Evolutionary conservation across 225 moss, liverwort and hornwort species (phyloP), one percentile per base, ranked within the genome.

Genomic region (Pseudisothecium myosuroides): DNA sequence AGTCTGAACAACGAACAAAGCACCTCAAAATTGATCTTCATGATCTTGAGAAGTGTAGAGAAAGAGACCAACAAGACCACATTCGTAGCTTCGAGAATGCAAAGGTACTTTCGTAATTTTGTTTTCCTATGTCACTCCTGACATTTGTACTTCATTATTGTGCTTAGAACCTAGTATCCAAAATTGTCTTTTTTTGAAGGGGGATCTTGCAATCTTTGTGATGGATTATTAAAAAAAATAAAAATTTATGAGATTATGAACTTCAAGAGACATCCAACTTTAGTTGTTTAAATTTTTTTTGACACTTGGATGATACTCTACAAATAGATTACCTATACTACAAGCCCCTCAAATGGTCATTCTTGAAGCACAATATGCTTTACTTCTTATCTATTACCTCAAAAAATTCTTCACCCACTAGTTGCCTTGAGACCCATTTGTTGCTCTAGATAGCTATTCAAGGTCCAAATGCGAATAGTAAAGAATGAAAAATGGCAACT

Each of bases 11-110:
- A 92, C 89, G 88, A 62, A 77, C 81, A 11, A 91, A 95, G 84
- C 91, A 90, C 54, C 83, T 94, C 45, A 95, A 90, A 90, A 84
- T 84, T 52, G 94, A 96, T 55, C 88, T 98, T 45, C 92, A 88
- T 49, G 91, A 98, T 69, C 79, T 93, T 58, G 60, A 89, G 15
- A 92, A 88, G 28, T 80, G 89, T 83, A 91, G 88, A 64, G 92
- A 93, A 64, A 93, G 73, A 77, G 93, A 98, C 31, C 90, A 90
- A 37, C 81, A 76, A 22, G 92, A 95, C 59, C 89, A 92, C 86
- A 76, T 91, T 32, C 19, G 8, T 49, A 85, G 88, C 60, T 77
- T 96, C 73, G 93, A 95, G 69, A 90, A 93, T 81, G 90, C 88
- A 20, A 94, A 96, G 95, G 97, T 87, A 27, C 3, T 36, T 73